These are phyloP conservation scores for Scutellaria barbata DNA, from an alignment of 257 asterid genomes.

Conservation along the genomic window DNA sequence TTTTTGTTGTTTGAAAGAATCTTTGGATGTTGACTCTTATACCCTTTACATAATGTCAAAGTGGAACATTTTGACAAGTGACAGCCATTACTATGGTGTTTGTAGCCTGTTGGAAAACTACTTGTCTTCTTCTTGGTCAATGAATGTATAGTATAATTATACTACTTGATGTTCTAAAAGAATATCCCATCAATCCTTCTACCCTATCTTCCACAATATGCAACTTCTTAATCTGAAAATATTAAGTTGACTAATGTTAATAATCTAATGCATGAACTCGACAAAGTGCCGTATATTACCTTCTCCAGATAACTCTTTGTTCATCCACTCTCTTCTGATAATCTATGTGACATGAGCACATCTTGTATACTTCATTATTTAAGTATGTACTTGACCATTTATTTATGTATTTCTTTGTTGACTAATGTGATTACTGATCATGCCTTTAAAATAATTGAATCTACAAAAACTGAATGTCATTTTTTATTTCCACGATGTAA, in stretches of 20 bases:
- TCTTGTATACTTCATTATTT: neutral
- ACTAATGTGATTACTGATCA: neutral
- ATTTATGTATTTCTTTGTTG: conserved; percentile 9
- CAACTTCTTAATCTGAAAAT: neutral
- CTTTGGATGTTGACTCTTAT: conserved; percentile 21
- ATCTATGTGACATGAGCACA: conserved; percentile 2
- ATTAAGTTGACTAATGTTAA: neutral
- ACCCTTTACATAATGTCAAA: conserved; percentile 21
- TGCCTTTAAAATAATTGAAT: neutral
- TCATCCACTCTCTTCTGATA: neutral
- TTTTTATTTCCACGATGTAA: neutral
- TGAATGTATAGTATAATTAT: neutral
- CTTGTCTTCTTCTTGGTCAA: neutral
- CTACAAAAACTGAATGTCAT: neutral
- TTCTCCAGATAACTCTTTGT: conserved; percentile 23
- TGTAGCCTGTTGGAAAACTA: conserved; percentile 18
- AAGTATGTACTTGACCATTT: conserved; percentile 11
- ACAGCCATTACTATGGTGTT: conserved; percentile 21
- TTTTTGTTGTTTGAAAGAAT: conserved; percentile 22
- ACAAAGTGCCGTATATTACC: neutral
- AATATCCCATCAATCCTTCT: neutral
- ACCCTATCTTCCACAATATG: neutral
- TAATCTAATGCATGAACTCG: neutral
- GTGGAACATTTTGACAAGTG: conserved; percentile 19
- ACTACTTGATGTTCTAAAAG: neutral